These are phyloP conservation scores for Candida morakotiae DNA, from an alignment of 805 yeast species.

Conservation along the genomic window DNA sequence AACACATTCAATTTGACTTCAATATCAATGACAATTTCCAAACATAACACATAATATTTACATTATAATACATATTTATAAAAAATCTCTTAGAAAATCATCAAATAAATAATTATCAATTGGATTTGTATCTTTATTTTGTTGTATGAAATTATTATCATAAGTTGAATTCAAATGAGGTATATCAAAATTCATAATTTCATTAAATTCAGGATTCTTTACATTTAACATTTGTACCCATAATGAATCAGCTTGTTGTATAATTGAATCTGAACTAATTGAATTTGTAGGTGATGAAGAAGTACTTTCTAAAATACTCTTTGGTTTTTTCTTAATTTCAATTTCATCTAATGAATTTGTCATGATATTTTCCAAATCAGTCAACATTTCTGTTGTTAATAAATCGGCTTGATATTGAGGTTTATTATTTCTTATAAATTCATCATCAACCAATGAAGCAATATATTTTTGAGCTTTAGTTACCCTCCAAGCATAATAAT, in stretches of 20 bases:
- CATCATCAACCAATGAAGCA: conserved; percentile 28
- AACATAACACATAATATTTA: no score
- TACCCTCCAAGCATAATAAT: conserved; percentile 67
- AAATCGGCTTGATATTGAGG: neutral
- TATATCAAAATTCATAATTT: neutral
- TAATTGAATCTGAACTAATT: conserved; percentile 8
- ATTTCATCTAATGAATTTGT: conserved; percentile 16
- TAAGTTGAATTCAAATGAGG: neutral
- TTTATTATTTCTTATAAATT: conserved; percentile 16
- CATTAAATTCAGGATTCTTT: conserved; percentile 6
- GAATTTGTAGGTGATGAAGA: neutral
- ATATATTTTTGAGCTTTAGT: conserved; percentile 51
- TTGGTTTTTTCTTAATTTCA: conserved; percentile 6
- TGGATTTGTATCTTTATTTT: neutral
- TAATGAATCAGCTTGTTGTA: conserved; percentile 13
- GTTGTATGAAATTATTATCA: neutral
- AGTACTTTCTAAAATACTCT: neutral
- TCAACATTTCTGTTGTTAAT: conserved; percentile 16
- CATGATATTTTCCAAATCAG: conserved; percentile 18
- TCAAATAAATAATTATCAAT: conserved; percentile 5
- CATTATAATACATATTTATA: conserved; percentile 1
- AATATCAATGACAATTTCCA: no score
- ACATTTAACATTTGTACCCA: conserved; percentile 14
- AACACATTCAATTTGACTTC: no score
- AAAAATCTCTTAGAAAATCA: conserved; percentile 2